Evolutionary conservation across 495 filamentous ascomycete species (phyloP).

Genomic region (Neurospora discreta): DNA sequence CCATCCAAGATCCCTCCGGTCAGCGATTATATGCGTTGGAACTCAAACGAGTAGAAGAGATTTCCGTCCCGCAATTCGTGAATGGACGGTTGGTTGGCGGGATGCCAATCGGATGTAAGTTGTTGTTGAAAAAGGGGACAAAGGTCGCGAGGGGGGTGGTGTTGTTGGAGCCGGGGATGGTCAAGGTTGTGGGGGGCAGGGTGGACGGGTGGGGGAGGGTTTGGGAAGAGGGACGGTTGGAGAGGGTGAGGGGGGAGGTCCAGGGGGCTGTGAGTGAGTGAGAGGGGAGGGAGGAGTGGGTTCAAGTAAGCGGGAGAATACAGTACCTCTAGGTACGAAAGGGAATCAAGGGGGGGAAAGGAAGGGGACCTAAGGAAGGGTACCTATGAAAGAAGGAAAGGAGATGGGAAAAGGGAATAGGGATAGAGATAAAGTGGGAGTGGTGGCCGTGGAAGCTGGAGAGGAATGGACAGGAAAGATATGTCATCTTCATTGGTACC

Average conservation of each 20-base stretch:
- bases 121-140: conserved; percentile 52
- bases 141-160: conserved; percentile 67
- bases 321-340: too few relatives aligned
- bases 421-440: too few relatives aligned
- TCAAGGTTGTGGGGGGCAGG: conserved; percentile 70
- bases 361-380: neutral
- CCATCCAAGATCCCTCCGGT: conserved; percentile 71
- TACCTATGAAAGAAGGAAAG: neutral
- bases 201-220: conserved; percentile 66
- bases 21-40: conserved; percentile 63
- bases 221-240: conserved; percentile 67
- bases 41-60: conserved; percentile 49
- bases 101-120: conserved; percentile 69
- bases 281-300: accelerated
- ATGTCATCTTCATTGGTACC: too few relatives aligned
- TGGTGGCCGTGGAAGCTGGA: too few relatives aligned
- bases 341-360: neutral
- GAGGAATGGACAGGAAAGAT: too few relatives aligned
- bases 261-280: conserved; percentile 11
- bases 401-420: too few relatives aligned
- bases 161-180: conserved; percentile 55
- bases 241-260: conserved; percentile 50
- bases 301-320: too few relatives aligned
- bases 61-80: conserved; percentile 52
- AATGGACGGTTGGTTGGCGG: conserved; percentile 51